Base-by-base conservation (phyloP, 129 eudicot genomes). In the Flaveria ramosissima region DNA sequence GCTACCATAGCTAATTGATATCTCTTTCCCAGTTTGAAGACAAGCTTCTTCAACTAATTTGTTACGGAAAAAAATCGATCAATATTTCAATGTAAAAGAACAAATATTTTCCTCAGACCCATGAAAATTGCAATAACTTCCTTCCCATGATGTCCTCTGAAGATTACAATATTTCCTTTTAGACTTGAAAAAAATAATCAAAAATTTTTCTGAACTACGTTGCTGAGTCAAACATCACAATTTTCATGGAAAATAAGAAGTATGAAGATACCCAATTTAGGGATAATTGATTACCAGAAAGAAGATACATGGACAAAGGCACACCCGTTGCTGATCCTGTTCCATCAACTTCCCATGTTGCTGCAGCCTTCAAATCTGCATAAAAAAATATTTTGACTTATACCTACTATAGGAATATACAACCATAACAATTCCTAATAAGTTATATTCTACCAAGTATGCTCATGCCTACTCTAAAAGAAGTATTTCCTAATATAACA, bases 341-440 rank as follows among this genome's bases (percentile, higher is more conserved):
- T 73, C 90, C 92, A 80, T 91, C 99, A 83, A 95, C 97, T 89
- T 95, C 99, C 99, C 99, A 95, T 26, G 96, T 95, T 80, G 99
- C 94, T 26, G 85, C 89, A 30, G 99, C 85, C 85, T 85, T 89
- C 47, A 87, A 61, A 84, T 86, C 98, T 94, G 83, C 60, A 82
- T 68, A 23, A 72, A 63, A 27, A 27, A 14, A 77, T 20, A n/a
- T 56, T 55, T 30, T 47, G 71, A 70, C 74, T 60, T 56, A 23
- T 27, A 72, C 19, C 77, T 57, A 53, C 19, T 3, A 12, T 24
- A 60, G 24, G 66, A 24, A 20, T 2, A 32, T 52, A 53, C 66
- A 52, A 21, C 65, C 19, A 30, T 57, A 30, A 27, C 24, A 53
- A 30, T 5, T 59, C 14, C 24, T 56, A 8, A 21, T 56, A 20